phyloP scores from a whole-genome alignment of 768 basidiomycete species.

The Macrolepiota fuliginosa region DNA sequence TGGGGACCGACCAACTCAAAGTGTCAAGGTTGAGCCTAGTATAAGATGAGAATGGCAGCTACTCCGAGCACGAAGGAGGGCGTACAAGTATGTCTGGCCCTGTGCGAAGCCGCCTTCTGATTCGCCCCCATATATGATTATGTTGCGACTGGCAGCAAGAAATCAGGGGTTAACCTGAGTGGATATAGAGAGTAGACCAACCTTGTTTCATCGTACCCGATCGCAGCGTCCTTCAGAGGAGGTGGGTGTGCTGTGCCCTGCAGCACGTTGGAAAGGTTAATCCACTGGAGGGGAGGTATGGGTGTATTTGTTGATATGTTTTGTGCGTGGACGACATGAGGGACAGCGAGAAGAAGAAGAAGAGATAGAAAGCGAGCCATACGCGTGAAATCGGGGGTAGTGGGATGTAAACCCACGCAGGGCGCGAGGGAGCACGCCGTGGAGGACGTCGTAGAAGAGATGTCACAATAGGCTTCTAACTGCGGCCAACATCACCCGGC shows the following conservation, averaged over 20 bases:
- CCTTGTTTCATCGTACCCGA: constrained; percentile 58
- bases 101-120: constrained; percentile 62
- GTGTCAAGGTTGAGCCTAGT: constrained; percentile 60
- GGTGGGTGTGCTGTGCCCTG: constrained; percentile 55
- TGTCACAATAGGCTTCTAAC: not conserved
- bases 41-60: constrained; percentile 12
- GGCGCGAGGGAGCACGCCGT: constrained; percentile 14
- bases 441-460: constrained; percentile 9
- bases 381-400: constrained; percentile 15
- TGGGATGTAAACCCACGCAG: constrained; percentile 10
- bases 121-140: constrained; percentile 77
- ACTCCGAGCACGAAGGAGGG: constrained; percentile 2
- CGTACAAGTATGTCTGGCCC: constrained; percentile 68
- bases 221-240: constrained; percentile 66
- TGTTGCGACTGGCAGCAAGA: constrained; percentile 41
- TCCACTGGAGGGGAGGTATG: constrained; percentile 70
- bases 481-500: constrained; percentile 3
- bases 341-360: constrained; percentile 25
- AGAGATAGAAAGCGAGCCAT: constrained; percentile 28
- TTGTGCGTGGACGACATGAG: constrained; percentile 34
- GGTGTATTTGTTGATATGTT: constrained; percentile 50
- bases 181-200: constrained; percentile 15
- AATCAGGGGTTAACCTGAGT: constrained; percentile 22
- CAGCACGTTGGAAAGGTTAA: constrained; percentile 62
- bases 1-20: constrained; percentile 59